Percentiles rank a stretch among this genome's conserved stretches.
These are phyloP conservation scores for Stipa capillata DNA, from an alignment of 176 grass and related monocot genomes.

Conservation along the genomic window DNA sequence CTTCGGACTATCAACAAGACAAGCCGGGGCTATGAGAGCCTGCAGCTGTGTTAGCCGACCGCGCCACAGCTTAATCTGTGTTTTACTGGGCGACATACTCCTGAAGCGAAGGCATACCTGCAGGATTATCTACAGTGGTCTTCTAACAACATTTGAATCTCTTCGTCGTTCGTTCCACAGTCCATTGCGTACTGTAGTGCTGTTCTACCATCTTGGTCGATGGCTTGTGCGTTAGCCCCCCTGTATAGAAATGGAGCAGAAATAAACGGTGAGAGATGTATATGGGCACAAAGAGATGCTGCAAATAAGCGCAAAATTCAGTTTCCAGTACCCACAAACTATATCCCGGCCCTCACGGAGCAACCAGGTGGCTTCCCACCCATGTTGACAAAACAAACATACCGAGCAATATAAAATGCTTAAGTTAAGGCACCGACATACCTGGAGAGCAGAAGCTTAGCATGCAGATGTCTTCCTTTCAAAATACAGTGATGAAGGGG, in stretches of 20 bases:
- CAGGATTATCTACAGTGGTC: conserved; percentile 60
- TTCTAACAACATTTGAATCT: conserved; percentile 68
- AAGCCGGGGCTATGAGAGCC: not conserved
- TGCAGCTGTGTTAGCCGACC: not conserved
- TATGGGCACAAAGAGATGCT: too few species aligned
- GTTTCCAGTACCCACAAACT: not conserved
- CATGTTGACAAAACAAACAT: conserved; percentile 9
- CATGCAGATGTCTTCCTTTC: conserved; percentile 59
- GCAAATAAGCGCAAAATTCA: not conserved
- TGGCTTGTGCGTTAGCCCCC: conserved; percentile 58
- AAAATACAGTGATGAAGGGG: conserved; percentile 90
- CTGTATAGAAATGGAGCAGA: conserved; percentile 33
- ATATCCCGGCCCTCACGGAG: not conserved
- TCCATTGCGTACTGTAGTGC: conserved; percentile 78
- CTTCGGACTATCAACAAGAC: not conserved
- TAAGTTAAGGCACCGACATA: conserved; percentile 17
- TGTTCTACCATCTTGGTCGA: conserved; percentile 68
- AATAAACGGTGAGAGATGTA: not conserved
- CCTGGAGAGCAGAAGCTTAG: conserved; percentile 84
- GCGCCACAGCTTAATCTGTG: not conserved
- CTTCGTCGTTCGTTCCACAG: conserved; percentile 57
- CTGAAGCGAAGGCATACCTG: not conserved
- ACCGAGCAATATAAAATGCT: not conserved
- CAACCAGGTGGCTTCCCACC: not conserved
- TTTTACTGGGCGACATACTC: not conserved